Evolutionary conservation across 495 filamentous ascomycete genomes (phyloP), one percentile per base, ranked within the genome.

Genomic region (Articulospora tetracladia): DNA sequence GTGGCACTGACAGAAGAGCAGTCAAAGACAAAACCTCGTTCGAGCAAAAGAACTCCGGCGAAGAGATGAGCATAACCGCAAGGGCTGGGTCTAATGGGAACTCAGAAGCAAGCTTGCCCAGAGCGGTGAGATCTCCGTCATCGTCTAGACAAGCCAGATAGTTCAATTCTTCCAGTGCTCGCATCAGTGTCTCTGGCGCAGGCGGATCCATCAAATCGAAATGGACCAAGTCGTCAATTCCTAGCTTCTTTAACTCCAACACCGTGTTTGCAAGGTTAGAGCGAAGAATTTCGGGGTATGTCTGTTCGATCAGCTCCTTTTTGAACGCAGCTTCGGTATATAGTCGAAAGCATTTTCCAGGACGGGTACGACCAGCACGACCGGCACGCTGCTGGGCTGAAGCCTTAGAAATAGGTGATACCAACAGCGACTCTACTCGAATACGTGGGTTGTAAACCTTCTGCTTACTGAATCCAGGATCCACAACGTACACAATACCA

Each of bases 131-230:
- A 61, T 95, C 86, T 53, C 94, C 95, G 44, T 98, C 94, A 68
- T 98, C 95, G 66, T 99, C 93, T 2, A 99, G 81, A 74, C 95
- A 99, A 20, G 93, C 90, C 0, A 99, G 79, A 71, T 96, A 99
- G 72, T 99, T 98, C 19, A 99, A 85, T 74, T 99, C 95, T 72
- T 99, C 95, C 15, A 99, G 76, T 19, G 95, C 95, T 66, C 95
- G 88, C 94, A 99, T 99, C 69, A 99, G 83, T 24, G 95, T 99
- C 77, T 99, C 95, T 0, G 95, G 95, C 1, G 95, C 94, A 3
- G 95, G 95, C 2, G 95, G 95, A 64, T 99, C 95, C 94, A 98
- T 98, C 53, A 97, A 78, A 69, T 98, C 95, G 69, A 98, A 98
- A 71, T 99, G 95, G 2, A 99, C 95, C 53, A 99, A 78, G 70